Base-by-base conservation (phyloP, 768 basidiomycete species). In the Butyriboletus loyo region DNA sequence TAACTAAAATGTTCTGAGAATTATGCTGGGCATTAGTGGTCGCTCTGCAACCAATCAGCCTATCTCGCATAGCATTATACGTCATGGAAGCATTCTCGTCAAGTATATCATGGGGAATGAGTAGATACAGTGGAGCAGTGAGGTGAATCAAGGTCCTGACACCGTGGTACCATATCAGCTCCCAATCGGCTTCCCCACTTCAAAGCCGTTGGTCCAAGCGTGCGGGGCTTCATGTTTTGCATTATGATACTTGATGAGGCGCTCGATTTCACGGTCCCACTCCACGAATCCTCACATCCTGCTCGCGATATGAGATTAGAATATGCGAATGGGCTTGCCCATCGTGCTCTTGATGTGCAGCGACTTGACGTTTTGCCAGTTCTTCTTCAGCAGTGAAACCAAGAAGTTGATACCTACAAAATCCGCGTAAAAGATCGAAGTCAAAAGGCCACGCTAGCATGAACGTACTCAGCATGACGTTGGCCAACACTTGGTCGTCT, bases 361-460 rank as follows among this genome's bases (percentile, higher is more conserved):
- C 48, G 93, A 96, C 79, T 93, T 94, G 79, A 98, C 88, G 77
- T 98, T 99, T 75, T 98, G 97, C 94, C 94, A 92, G 79, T 96
- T 91, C 84, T 99, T 99, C 85, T 98, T 98, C 72, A 99, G 85
- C 56, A 99, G 77, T 19, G 97, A 98, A 68, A 99, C 93, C 66
- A 99, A 83, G 85, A 99, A 99, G 86, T 99, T 99, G 83, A 98
- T 96, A 75, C 92, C 91, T 92, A 34, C 35, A 39, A 30, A 30
- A 25, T n/a, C 25, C 49, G 61, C 56, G 54, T 57, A 14, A 53
- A 53, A 5, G 13, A 38, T 46, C 46, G 19, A 35, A 9, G 42
- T 11, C 25, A 19, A 6, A 37, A 35, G 7, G 25, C 41, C 19
- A n/a, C 24, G 17, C 21, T 27, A 25, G 7, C 11, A 30, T 15